Percentiles rank a stretch among this genome's conserved stretches.
phyloP scores from a whole-genome alignment of 495 filamentous ascomycete species.

The Annulohypoxylon moriforme region DNA sequence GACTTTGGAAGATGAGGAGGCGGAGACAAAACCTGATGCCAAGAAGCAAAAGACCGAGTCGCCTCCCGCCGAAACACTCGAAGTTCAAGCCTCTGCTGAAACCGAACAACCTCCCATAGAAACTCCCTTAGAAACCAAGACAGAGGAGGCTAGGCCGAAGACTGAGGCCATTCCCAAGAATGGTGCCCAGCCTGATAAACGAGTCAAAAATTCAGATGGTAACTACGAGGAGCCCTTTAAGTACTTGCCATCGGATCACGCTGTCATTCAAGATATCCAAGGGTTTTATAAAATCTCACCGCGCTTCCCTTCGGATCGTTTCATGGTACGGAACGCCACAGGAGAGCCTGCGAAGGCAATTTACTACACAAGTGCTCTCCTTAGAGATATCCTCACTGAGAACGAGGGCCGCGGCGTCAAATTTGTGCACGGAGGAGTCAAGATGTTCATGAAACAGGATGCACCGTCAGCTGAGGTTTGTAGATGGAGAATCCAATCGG shows the following conservation, averaged over 20 bases:
- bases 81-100: slow-evolving; percentile 27
- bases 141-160: slow-evolving; percentile 32
- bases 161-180: slow-evolving; percentile 20
- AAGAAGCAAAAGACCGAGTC: slow-evolving; percentile 44
- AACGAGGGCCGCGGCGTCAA: slow-evolving; percentile 93
- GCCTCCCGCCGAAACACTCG: slow-evolving; percentile 29
- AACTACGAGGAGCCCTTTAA: slow-evolving; percentile 88
- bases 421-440: slow-evolving; percentile 95
- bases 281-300: slow-evolving; percentile 84
- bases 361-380: slow-evolving; percentile 92
- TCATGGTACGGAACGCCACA: slow-evolving; percentile 92
- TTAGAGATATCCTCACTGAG: slow-evolving; percentile 78
- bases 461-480: slow-evolving; percentile 85
- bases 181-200: slow-evolving; percentile 36
- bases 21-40: slow-evolving; percentile 42
- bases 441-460: slow-evolving; percentile 98
- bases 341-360: slow-evolving; percentile 87
- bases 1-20: slow-evolving; percentile 48
- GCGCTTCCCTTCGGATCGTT: slow-evolving; percentile 87
- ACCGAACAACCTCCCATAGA: slow-evolving; percentile 27
- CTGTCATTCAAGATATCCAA: slow-evolving; percentile 77
- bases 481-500: slow-evolving; percentile 93
- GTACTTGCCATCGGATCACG: slow-evolving; percentile 77
- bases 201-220: slow-evolving; percentile 41
- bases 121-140: slow-evolving; percentile 20